Evolutionary conservation across 257 asterid genomes (phyloP).

Genomic region (Solanum habrochaites): DNA sequence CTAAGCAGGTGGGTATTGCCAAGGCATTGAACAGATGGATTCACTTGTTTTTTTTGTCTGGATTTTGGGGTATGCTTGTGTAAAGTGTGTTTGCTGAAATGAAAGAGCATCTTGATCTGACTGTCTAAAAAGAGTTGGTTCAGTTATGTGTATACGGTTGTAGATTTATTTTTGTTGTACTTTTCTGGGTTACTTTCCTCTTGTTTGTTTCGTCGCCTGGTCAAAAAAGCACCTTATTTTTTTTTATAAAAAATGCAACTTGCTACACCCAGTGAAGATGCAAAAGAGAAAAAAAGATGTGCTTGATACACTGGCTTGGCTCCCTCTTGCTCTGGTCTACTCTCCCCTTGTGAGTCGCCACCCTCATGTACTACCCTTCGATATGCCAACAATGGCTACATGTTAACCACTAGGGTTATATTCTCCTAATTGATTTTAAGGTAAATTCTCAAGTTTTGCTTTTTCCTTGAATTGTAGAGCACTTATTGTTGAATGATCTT

Average conservation of each 20-base stretch:
- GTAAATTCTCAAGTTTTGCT: not conserved
- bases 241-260: not conserved
- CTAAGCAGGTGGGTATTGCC: not conserved
- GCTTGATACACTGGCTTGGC: too few species aligned
- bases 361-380: not conserved
- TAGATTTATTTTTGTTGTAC: not conserved
- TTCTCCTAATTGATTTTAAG: not conserved
- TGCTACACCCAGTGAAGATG: not conserved
- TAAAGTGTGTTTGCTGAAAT: not conserved
- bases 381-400: not conserved
- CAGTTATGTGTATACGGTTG: not conserved
- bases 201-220: not conserved
- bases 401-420: not conserved
- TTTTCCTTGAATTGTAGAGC: not conserved
- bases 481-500: not conserved
- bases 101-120: not conserved
- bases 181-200: not conserved
- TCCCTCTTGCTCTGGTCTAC: too few species aligned
- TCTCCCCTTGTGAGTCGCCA: too few species aligned
- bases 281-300: not conserved
- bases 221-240: not conserved
- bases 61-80: not conserved
- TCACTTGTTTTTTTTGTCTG: not conserved
- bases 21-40: not conserved
- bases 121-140: not conserved